Base-by-base conservation (phyloP, 192 early-diverging fungal species). In the Podila epicladia region DNA sequence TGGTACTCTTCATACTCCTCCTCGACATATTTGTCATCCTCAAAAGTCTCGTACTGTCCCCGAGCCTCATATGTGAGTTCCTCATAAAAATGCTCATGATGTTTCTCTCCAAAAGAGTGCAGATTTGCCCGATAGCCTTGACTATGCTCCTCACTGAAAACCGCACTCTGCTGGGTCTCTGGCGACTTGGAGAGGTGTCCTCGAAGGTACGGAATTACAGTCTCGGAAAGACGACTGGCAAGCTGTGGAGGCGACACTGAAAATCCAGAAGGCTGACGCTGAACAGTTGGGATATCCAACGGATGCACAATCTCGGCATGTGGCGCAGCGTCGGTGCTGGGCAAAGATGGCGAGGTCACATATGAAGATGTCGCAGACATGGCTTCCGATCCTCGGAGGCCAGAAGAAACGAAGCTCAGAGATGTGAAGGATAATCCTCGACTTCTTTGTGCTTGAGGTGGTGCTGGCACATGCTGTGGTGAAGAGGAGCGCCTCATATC, bases 181-280 rank as follows among this genome's bases (percentile, higher is more conserved):
- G 41, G 41, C 8, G 59, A 41, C 29, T 58, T 60, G 19, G 75
- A 67, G 1, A 37, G n/a, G 11, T 51, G 57, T 15, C 75, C 48
- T 53, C 76, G 41, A 29, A 72, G 31, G 32, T 72, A 79, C 2
- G 70, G 76, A 32, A 72, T 72, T 32, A 78, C 69, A 22, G 75
- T 67, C 41, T 77, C 75, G 2, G 63, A 41, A 9, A 77, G 49
- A 49, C 75, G 57, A 64, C 70, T 72, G 13, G 65, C 69, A 1
- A 72, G 8, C 49, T 72, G 76, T n/a, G 76, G 76, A 9, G 76
- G 76, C 12, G 76, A 79, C 20, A 79, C 76, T 17, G 76, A 72
- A 20, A 79, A 79, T 5, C 70, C 37, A 13, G 35, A 9, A 11
- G 59, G 64, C 12, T 51, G 15, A 22, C 38, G 72, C 32, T 72